Evolutionary conservation across 768 basidiomycete species (phyloP).

Genomic region (Lactarius hengduanensis): DNA sequence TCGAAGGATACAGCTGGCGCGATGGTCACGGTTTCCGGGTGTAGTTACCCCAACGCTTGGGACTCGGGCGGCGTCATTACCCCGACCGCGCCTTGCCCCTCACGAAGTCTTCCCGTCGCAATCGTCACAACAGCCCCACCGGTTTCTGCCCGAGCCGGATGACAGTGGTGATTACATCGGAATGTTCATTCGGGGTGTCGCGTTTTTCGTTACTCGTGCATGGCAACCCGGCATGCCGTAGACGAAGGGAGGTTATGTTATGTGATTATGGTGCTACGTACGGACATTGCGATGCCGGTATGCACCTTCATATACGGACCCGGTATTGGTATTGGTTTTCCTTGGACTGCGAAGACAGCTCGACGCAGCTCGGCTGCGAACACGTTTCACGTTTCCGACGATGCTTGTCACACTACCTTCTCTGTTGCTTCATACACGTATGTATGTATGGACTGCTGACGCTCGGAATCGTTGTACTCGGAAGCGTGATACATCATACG

Average conservation of each 20-base stretch:
- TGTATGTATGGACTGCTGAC: constrained; percentile 18
- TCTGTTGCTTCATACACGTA: neutral
- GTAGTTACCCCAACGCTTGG: constrained; percentile 64
- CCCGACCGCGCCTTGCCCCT: constrained; percentile 28
- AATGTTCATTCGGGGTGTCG: neutral
- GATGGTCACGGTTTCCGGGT: constrained; percentile 60
- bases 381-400: constrained; percentile 20
- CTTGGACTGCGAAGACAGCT: neutral
- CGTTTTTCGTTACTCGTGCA: neutral
- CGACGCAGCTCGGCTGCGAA: constrained; percentile 22
- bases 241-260: constrained; percentile 4
- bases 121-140: neutral
- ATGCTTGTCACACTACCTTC: constrained; percentile 4
- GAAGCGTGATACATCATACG: constrained; percentile 17
- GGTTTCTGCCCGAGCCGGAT: neutral
- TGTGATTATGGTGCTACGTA: neutral
- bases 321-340: neutral
- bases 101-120: neutral
- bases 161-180: neutral
- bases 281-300: constrained; percentile 4
- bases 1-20: constrained; percentile 49
- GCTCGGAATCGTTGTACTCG: neutral
- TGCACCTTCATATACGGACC: constrained; percentile 6
- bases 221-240: constrained; percentile 1
- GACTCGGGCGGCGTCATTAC: constrained; percentile 24